Base-by-base conservation (phyloP, 164 flowering plant genomes). In the Chloranthus sessilifolius region DNA sequence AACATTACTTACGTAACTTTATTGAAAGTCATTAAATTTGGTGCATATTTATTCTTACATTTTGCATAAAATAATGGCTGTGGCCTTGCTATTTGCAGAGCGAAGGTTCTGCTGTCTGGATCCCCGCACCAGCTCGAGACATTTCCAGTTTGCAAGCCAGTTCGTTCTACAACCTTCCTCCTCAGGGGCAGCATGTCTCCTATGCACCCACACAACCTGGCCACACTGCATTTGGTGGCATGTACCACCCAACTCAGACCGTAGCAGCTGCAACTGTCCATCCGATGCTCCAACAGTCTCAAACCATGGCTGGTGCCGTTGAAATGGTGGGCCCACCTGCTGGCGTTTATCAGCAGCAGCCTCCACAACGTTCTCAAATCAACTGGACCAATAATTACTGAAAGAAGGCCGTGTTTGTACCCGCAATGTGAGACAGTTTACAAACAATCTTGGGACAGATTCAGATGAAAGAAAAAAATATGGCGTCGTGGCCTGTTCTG, bases 311-410 rank as follows among this genome's bases (percentile, higher is more conserved):
- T 33, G 80, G 85, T 21, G 75, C 74, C 21, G 83, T 70, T 27
- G 97, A 86, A 48, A 88, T 82, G 75, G 80, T 63, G 24, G 92
- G 89, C 43, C 79, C 90, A 2, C 75, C 82, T 19, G 65, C 74
- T 35, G 75, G 59, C 62, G 80, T 76, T 46, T 86, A 82, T 61
- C 97, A 86, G 74, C 90, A 82, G 51, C 97, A 86, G 74, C 90
- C 80, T 49, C 77, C 95, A 24, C 95, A 83, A 65, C 88, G 75
- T 53, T 53, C 85, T 55, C 95, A 80, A 50, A 70, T 80, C 33
- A 86, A 86, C 69, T 89, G 97, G 97, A 84, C 78, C 10, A 79
- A 70, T 59, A 85, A 68, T 74, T 86, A 78, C 72, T 89, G 66
- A 80, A 53, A 22, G 56, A 15, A 35, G 41, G 16, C 23, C 19